Evolutionary conservation across 2,329 filamentous ascomycete genomes (phyloP).

Genomic region (Sclerotinia subarctica): DNA sequence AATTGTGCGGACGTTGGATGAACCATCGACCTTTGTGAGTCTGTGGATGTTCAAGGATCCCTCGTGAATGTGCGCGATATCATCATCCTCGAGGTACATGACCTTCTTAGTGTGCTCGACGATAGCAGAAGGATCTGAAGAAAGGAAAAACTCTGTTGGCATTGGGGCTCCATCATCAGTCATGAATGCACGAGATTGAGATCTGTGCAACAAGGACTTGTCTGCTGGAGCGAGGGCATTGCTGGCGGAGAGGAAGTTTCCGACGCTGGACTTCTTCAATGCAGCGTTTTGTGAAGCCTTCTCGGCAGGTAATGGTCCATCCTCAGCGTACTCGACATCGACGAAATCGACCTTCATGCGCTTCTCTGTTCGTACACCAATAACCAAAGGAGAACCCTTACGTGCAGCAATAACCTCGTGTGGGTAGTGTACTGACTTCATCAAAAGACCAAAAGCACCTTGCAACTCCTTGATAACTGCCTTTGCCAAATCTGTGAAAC

Average conservation of each 20-base stretch:
- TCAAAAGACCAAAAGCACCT: slow-evolving; percentile 92
- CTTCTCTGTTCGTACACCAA: slow-evolving; percentile 93
- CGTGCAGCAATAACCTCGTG: slow-evolving; percentile 97
- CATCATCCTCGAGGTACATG: slow-evolving; percentile 98
- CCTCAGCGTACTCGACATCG: slow-evolving; percentile 93
- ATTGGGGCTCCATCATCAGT: slow-evolving; percentile 97
- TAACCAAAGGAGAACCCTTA: slow-evolving; percentile 96
- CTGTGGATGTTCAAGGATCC: slow-evolving; percentile 98
- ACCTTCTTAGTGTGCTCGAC: slow-evolving; percentile 99
- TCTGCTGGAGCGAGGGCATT: slow-evolving; percentile 82
- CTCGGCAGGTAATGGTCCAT: slow-evolving; percentile 81
- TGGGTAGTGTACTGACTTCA: slow-evolving; percentile 98
- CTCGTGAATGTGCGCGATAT: slow-evolving; percentile 99
- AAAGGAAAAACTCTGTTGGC: slow-evolving; percentile 98
- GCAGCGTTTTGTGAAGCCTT: slow-evolving; percentile 94
- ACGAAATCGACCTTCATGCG: slow-evolving; percentile 99
- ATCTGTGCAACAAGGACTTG: slow-evolving; percentile 97
- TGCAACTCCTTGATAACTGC: slow-evolving; percentile 97
- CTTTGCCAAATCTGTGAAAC: slow-evolving; percentile 96
- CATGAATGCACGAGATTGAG: slow-evolving; percentile 97
- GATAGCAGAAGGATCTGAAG: slow-evolving; percentile 95
- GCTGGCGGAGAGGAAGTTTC: slow-evolving; percentile 63
- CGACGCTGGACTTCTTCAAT: slow-evolving; percentile 77
- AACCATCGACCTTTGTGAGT: slow-evolving; percentile 92
- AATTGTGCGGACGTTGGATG: slow-evolving; percentile 94